Conservation (phyloP, 2,329 filamentous ascomycete genomes). For the Aspergillus sp. region DNA sequence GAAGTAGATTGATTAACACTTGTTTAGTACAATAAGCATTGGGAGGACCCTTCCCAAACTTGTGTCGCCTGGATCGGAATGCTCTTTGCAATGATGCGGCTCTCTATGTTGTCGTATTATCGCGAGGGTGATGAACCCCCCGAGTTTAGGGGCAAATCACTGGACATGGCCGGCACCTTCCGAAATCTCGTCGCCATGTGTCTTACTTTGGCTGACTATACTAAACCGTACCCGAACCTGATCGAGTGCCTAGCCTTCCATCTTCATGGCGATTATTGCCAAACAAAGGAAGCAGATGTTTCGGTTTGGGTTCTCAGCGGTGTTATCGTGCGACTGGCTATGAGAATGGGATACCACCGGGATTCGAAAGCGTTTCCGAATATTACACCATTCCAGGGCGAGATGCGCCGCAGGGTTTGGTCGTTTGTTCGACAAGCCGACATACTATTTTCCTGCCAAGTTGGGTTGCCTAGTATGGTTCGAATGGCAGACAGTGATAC, state of each 20-base stretch:
- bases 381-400: slow-evolving; percentile 61
- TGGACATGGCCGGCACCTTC: slow-evolving; percentile 46
- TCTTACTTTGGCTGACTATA: slow-evolving; percentile 63
- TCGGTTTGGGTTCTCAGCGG: slow-evolving; percentile 61
- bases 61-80: slow-evolving; percentile 62
- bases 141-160: slow-evolving; percentile 59
- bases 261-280: slow-evolving; percentile 60
- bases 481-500: slow-evolving; percentile 65
- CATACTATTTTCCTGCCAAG: slow-evolving; percentile 64
- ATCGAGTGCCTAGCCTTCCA: slow-evolving; percentile 64
- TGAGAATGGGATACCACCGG: slow-evolving; percentile 66
- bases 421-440: slow-evolving; percentile 59
- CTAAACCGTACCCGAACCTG: slow-evolving; percentile 59
- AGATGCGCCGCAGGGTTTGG: slow-evolving; percentile 55
- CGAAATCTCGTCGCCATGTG: slow-evolving; percentile 62
- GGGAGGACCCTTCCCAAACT: slow-evolving; percentile 58
- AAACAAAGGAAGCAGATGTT: slow-evolving; percentile 59
- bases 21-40: slow-evolving; percentile 60
- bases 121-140: slow-evolving; percentile 63
- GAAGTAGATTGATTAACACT: slow-evolving; percentile 7
- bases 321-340: slow-evolving; percentile 61
- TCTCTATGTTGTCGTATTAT: slow-evolving; percentile 63
- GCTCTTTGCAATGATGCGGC: slow-evolving; percentile 64
- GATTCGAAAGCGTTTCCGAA: slow-evolving; percentile 61
- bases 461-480: slow-evolving; percentile 67